Percentiles rank a stretch among this genome's conserved stretches.
phyloP scores from a whole-genome alignment of 495 filamentous ascomycete species.

The Neurospora sp. region DNA sequence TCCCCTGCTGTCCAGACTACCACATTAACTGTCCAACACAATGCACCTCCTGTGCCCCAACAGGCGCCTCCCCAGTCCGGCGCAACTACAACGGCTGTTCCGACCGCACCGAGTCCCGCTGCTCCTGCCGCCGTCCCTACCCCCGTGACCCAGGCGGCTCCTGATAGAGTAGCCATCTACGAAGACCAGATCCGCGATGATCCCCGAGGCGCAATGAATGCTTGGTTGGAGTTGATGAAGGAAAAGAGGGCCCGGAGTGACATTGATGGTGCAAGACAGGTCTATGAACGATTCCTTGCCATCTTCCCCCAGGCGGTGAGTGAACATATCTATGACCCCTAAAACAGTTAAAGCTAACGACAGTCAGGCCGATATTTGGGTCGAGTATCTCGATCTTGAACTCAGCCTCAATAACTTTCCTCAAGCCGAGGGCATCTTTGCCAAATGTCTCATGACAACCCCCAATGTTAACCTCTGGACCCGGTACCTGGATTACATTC shows the following conservation, averaged over 20 bases:
- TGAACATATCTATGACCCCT: conserved; percentile 8
- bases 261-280: conserved; percentile 65
- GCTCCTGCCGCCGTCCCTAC: conserved; percentile 8
- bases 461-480: conserved; percentile 82
- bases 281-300: conserved; percentile 77
- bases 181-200: conserved; percentile 88
- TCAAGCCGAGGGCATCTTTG: conserved; percentile 73
- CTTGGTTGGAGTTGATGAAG: conserved; percentile 77
- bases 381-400: conserved; percentile 78
- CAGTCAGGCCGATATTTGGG: conserved; percentile 77
- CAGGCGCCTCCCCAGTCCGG: not conserved
- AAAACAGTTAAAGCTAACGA: conserved; percentile 15
- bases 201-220: conserved; percentile 78
- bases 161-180: conserved; percentile 72
- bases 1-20: conserved; percentile 18
- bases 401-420: conserved; percentile 66
- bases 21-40: conserved; percentile 12
- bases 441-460: conserved; percentile 56
- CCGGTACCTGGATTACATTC: conserved; percentile 89
- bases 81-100: not conserved
- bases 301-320: conserved; percentile 87
- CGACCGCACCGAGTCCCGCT: conserved; percentile 3
- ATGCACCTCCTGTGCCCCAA: conserved; percentile 15
- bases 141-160: conserved; percentile 39
- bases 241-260: conserved; percentile 77